Evolutionary conservation across 2,329 filamentous ascomycete genomes (phyloP), one percentile per base, ranked within the genome.

Genomic region (Lasiodiplodia theobromae): DNA sequence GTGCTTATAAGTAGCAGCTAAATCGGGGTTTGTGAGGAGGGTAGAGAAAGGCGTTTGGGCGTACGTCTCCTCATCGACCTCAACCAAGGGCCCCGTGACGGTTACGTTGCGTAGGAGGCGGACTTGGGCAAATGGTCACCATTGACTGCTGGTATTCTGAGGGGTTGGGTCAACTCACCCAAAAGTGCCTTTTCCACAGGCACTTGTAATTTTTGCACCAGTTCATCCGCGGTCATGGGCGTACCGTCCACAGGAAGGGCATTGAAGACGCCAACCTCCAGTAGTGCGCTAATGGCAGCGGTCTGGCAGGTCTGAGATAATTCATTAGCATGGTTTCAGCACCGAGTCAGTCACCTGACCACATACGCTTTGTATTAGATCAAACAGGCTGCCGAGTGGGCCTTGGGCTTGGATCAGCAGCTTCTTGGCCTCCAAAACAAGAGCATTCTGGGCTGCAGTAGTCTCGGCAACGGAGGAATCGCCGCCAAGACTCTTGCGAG

Each of bases 211-310:
- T 37, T 49, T 12, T 56, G 47, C 18, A 47, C 16, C 40, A 69
- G n/a, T 11, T 69, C 67, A 25, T 53, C 52, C 2, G 49, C 67
- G 11, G 67, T 49, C 49, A 69, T 66, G 7, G 58, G 62, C 8
- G 67, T 49, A 7, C 60, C 67, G 18, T 69, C 67, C 12, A 18
- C n/a, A 18, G 67, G 67, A 2, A 69, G 51, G 8, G 31, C 16
- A 3, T 58, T 38, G 52, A 69, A 69, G 6, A 69, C 67, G 6
- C 58, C 67, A 12, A 69, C 51, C 34, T 66, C 67, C 12, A 69
- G 62, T 18, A 69, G 31, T 31, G 51, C 21, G n/a, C 67, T 51
- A 25, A 38, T 47, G 18, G 62, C 67, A 37, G 60, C 58, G 4
- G 67, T 66, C 14, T 51, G 67, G 28, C 34, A 49, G 51, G 52